Evolutionary conservation across 345 rosid species (phyloP), one percentile per base, ranked within the genome.

Genomic region (Populus deltoides): DNA sequence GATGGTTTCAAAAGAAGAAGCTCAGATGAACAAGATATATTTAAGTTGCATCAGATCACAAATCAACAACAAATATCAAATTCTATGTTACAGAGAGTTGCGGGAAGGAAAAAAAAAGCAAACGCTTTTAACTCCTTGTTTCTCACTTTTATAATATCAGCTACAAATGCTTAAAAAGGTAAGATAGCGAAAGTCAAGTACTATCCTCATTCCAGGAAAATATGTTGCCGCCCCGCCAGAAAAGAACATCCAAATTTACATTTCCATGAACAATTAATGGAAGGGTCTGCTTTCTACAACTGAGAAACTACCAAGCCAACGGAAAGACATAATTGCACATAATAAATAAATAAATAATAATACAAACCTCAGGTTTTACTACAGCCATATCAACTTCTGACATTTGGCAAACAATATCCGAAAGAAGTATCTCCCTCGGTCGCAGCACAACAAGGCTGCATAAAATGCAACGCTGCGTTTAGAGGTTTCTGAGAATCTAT

Each of bases 371-470:
- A n/a, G 83, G 83, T 71, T 76, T 76, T 25, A 76, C 71, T 10
- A 80, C 77, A 29, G 83, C 83, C 83, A 80, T 80, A 76, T 75
- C 78, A 53, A 80, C 73, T 66, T 80, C 76, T 8, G 79, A 80
- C 83, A 80, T 76, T 71, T 66, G 66, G 53, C 22, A 18, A 24
- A 33, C 9, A 75, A 47, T 12, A 68, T 73, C 66, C 70, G 79
- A 74, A 47, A 80, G 66, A 79, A 53, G 66, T 39, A 76, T 83
- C 75, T 59, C 73, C 74, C 79, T 74, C 38, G 69, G 59, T 70
- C 70, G 80, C 72, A 51, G 71, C 51, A 75, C 74, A 72, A 77
- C 45, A 9, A 10, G 45, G 45, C 45, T 41, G 45, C 12, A 41
- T 41, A 41, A 10, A 41, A 41, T 41, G 45, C 22, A 22, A 66